Evolutionary conservation across 176 grass and related monocot species (phyloP), one percentile per base, ranked within the genome.

Genomic region (Triticum urartu): DNA sequence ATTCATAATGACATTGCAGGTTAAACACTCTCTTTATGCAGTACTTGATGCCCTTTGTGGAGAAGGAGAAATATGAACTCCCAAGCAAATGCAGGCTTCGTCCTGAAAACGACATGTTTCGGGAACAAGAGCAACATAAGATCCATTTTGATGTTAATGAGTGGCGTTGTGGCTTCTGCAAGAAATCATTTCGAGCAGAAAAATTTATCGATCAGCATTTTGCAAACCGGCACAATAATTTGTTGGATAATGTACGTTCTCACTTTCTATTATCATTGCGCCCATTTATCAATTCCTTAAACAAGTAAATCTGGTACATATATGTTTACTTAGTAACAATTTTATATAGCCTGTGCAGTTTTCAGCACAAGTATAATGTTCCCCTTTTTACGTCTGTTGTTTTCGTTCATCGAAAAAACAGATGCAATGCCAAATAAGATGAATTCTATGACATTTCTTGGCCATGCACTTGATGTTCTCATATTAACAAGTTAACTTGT

Each of bases 141-240:
- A 92, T 95, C 40, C 96, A 98, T 87, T 89, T 86, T 42, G 96
- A 98, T 83, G 30, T 90, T 67, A 98, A 95, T 84, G 96, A 98
- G 34, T 98, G 96, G 96, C 90, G 89, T 39, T 98, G 96, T 84
- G 91, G 90, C 33, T 95, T 94, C 87, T 98, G 96, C 84, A 98
- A 98, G 86, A 98, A 98, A 87, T 91, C 79, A 20, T 98, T 98
- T 65, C 91, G 89, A 76, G 93, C 96, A 82, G 96, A 98, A 79
- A 98, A 98, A 83, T 98, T 95, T 86, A 87, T 98, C 9, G 96
- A 98, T 84, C 90, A 95, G 58, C 96, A 98, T 95, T 98, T 94
- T 86, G 91, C 92, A 42, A 95, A 98, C 79, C 90, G 96, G 26
- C 96, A 98, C 79, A 89, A 87, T 52, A 92, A 95, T 87, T 65